Base-by-base conservation (phyloP, 164 flowering plant genomes). In the Umbellularia californica region DNA sequence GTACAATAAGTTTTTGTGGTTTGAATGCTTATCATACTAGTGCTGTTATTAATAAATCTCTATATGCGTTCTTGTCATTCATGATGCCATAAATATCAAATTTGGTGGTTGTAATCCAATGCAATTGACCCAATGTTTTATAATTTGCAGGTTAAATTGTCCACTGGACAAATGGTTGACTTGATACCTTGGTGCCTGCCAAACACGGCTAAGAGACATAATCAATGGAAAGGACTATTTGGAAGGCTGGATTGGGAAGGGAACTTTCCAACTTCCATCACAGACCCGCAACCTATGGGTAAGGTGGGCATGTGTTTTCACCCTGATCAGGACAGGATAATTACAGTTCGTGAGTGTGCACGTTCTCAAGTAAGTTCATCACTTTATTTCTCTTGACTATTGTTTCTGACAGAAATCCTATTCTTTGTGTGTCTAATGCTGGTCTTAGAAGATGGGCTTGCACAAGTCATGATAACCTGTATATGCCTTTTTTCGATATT, bases 201-300 rank as follows among this genome's bases (percentile, higher is more conserved):
- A 14, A 90, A 94, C 84, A 94, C 98, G 22, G 95, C 98, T 22
- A 81, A 88, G 74, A 84, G 95, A 76, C 98, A 95, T 79, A 92
- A 92, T 70, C 91, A 95, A 70, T 95, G 98, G 97, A 92, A 93
- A 83, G 97, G 97, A 6, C 83, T 92, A 63, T 93, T 90, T 82
- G 98, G 98, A 58, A 87, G 98, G 82, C 80, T 95, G 81, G 97
- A 92, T 69, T 95, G 98, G 98, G 92, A 91, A 75, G 98, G 98
- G 2, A 93, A 95, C 81, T 95, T 95, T 70, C 97, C 97, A 12
- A 95, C 97, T 74, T 92, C 97, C 25, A 83, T 91, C 51, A 94
- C 97, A 3, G 98, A 94, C 63, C 98, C 98, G 24, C 98, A 94
- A 72, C 95, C 97, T 15, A 94, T 94, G 98, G 98, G 98, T 3